A percentile compares a stretch with the other conserved stretches of the same genome.
Conservation (phyloP, 2,329 filamentous ascomycete genomes). For the Zasmidium citrigriseum region DNA sequence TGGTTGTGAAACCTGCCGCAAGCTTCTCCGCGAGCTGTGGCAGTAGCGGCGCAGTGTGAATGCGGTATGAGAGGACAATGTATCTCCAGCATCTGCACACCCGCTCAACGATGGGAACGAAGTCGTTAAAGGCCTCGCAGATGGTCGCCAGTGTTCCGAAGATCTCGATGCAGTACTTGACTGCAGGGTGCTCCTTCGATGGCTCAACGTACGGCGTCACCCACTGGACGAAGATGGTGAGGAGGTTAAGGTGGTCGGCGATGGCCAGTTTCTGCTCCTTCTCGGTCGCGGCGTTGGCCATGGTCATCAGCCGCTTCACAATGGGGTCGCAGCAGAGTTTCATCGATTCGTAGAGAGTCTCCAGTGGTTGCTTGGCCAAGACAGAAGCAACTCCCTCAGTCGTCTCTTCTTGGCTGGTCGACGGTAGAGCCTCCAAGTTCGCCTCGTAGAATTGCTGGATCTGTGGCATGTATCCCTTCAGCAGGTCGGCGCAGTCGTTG, state of each 20-base stretch:
- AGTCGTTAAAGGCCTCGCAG: constrained; percentile 81
- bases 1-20: constrained; percentile 78
- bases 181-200: constrained; percentile 78
- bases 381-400: constrained; percentile 94
- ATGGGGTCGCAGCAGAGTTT: constrained; percentile 94
- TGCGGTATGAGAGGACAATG: constrained; percentile 95
- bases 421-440: constrained; percentile 81
- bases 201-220: constrained; percentile 73
- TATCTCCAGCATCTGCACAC: constrained; percentile 95
- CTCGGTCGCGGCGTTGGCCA: constrained; percentile 81
- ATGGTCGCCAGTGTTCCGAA: constrained; percentile 86
- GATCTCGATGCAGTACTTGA: constrained; percentile 94
- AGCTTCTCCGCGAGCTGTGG: constrained; percentile 86
- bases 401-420: constrained; percentile 88
- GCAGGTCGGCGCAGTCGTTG: constrained; percentile 84
- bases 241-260: constrained; percentile 89
- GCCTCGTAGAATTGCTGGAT: constrained; percentile 91
- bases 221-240: constrained; percentile 84
- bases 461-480: constrained; percentile 80
- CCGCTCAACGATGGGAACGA: constrained; percentile 86
- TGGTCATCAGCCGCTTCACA: constrained; percentile 78
- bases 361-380: constrained; percentile 78
- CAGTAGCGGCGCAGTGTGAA: constrained; percentile 81
- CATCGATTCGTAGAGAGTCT: constrained; percentile 79
- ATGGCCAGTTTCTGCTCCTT: constrained; percentile 83